Conservation (phyloP, 345 rosid genomes). For the Populus nigra region DNA sequence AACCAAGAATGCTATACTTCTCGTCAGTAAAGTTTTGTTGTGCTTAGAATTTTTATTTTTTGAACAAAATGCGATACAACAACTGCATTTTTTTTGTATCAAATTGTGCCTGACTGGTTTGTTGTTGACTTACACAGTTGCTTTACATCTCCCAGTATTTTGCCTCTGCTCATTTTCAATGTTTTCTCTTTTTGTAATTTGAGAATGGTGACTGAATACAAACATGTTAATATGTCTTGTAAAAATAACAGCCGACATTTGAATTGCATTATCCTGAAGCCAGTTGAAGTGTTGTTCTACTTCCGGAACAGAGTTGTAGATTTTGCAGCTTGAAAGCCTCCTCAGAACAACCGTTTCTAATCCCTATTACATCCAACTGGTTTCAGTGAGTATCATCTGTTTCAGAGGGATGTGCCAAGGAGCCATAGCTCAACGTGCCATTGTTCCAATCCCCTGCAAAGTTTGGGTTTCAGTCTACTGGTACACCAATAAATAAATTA, state of each 20-base stretch:
- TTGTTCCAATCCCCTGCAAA: neutral
- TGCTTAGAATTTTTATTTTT: neutral
- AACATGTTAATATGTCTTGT: too few species aligned
- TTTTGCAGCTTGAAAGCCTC: neutral
- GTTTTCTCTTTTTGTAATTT: too few species aligned
- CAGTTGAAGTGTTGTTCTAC: neutral
- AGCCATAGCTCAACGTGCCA: neutral
- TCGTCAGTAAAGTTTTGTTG: neutral
- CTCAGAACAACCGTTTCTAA: neutral
- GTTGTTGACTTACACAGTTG: neutral
- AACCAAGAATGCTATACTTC: neutral
- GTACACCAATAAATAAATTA: neutral
- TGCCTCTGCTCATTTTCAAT: too few species aligned
- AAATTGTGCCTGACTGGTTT: neutral
- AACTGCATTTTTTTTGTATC: neutral
- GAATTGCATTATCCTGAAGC: too few species aligned
- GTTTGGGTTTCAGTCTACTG: neutral
- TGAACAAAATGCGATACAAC: neutral
- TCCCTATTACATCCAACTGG: neutral
- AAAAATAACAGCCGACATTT: too few species aligned
- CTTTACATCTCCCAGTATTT: neutral
- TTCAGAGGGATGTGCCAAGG: neutral
- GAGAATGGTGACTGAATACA: too few species aligned
- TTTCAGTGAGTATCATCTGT: neutral
- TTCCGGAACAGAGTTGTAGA: neutral